Evolutionary conservation across 2,329 filamentous ascomycete species (phyloP).

Genomic region (Cucurbitaria berberidis): DNA sequence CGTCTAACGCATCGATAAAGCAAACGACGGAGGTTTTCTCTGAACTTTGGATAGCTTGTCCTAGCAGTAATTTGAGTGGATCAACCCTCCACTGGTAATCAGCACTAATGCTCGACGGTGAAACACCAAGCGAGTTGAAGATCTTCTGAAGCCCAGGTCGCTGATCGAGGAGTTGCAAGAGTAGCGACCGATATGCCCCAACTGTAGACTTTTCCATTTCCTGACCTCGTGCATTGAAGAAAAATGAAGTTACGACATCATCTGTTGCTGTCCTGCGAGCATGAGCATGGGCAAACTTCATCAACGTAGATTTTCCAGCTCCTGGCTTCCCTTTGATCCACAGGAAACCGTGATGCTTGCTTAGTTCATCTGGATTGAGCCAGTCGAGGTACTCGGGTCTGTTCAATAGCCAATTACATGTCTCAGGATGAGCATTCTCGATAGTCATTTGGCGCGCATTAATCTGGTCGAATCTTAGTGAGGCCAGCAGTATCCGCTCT

Average conservation of each 20-base stretch:
- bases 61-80: neutral
- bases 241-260: neutral
- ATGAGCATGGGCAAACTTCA: neutral
- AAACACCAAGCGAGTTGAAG: too few species aligned
- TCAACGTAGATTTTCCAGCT: too few species aligned
- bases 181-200: neutral
- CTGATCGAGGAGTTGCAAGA: neutral
- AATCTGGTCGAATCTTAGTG: neutral
- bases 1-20: neutral
- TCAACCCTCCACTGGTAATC: too few species aligned
- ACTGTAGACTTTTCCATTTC: neutral
- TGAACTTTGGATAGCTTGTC: neutral
- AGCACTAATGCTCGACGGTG: too few species aligned
- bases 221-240: neutral
- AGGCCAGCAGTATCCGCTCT: neutral
- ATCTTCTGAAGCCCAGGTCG: too few species aligned
- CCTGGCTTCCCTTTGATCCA: too few species aligned
- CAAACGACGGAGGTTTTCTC: neutral
- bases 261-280: neutral
- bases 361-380: too few species aligned
- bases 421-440: neutral
- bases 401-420: too few species aligned
- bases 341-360: too few species aligned
- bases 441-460: neutral
- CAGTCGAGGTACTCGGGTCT: too few species aligned